These are phyloP conservation scores for Sarocladiaceae sp. DNA, from an alignment of 2,329 filamentous ascomycete species.

Conservation along the genomic window DNA sequence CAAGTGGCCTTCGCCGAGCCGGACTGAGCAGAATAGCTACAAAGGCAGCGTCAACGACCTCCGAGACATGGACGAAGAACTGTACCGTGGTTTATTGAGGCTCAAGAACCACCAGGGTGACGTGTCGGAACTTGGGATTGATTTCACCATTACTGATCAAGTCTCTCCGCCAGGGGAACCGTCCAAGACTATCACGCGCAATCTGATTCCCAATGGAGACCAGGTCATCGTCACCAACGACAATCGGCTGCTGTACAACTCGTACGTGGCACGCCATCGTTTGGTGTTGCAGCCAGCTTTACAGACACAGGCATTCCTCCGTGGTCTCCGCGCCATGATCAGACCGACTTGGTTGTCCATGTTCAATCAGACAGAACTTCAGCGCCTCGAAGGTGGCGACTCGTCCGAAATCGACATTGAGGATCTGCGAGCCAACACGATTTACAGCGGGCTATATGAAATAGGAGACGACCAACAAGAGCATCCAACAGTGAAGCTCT, in stretches of 20 bases:
- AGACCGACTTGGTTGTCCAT: constrained; percentile 91
- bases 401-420: constrained; percentile 78
- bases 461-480: constrained; percentile 86
- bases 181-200: constrained; percentile 60
- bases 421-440: constrained; percentile 76
- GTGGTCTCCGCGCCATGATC: constrained; percentile 80
- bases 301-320: constrained; percentile 85
- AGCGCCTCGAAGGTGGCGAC: constrained; percentile 87
- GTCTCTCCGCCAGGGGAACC: constrained; percentile 39
- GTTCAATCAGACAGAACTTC: constrained; percentile 96
- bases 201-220: constrained; percentile 71
- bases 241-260: constrained; percentile 91
- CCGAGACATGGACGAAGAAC: constrained; percentile 79
- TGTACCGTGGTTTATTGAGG: constrained; percentile 78
- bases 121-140: constrained; percentile 63
- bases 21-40: constrained; percentile 61
- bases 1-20: constrained; percentile 79
- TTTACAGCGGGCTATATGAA: constrained; percentile 80
- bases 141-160: constrained; percentile 83
- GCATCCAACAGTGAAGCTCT: constrained; percentile 77
- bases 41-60: constrained; percentile 93
- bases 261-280: constrained; percentile 80
- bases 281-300: constrained; percentile 70
- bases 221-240: constrained; percentile 79
- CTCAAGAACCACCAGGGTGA: constrained; percentile 83